Base-by-base conservation (phyloP, 371 early-diverging fungal genomes). In the Coemansia sp. region DNA sequence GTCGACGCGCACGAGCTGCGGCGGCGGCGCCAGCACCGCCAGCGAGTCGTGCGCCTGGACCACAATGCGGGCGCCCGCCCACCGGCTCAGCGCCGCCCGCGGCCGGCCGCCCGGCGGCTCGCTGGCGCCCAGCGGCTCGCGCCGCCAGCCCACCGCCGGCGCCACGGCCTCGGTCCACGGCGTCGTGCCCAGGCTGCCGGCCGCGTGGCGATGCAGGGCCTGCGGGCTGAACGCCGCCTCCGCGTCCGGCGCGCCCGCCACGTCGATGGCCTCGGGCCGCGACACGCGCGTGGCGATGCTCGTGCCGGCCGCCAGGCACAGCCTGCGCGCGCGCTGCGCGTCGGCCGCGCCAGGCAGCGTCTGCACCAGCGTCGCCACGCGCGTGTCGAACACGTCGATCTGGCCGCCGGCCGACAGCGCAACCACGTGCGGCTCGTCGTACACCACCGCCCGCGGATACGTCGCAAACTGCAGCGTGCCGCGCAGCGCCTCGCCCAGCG, bases 381-480 rank as follows among this genome's bases (percentile, higher is more conserved):
- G 45, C 31, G 75, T 71, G 35, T 75, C 75, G 40, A 66, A 67
- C 4, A 71, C 58, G 35, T 77, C 78, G n/a, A 75, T 55, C 2
- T 32, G 41, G 0, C 76, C 79, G 10, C 40, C 45, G 48, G 56
- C 67, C 59, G 62, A 78, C 31, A 59, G 53, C 0, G 63, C 79
- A 7, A 71, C 31, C 31, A 69, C 63, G 45, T 62, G 60, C 9
- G 79, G 79, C 34, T 63, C 67, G 40, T 72, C 75, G 68, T 79
- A 79, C 7, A 62, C 49, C 2, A 79, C 36, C 0, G 79, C 61
- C 41, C 57, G 57, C 34, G 79, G 79, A 47, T 73, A 70, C 13
- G 78, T 35, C 0, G 79, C 8, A 39, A 79, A 79, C 75, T 79
- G 79, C 35, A 79, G 42, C 13, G 79, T 79, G 48, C 68, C 79